Conservation (phyloP, 2,329 filamentous ascomycete genomes). For the Dactylellina cionopaga region DNA sequence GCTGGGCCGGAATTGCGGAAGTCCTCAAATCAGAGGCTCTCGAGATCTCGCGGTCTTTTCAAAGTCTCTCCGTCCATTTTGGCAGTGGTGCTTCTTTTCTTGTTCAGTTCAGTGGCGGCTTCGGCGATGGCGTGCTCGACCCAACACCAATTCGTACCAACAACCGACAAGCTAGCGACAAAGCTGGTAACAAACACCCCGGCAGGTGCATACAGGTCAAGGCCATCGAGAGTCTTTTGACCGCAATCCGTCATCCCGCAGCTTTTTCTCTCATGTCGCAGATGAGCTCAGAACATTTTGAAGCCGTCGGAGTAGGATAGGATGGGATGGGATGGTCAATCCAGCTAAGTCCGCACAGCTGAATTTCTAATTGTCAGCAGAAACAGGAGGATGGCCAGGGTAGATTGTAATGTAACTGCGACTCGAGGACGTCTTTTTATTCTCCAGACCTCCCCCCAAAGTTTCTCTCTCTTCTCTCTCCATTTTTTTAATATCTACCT, state of each 20-base stretch:
- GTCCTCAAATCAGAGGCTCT: no score
- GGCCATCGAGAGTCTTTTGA: neutral
- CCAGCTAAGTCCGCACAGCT: no score
- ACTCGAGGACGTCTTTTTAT: neutral
- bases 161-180: constrained; percentile 25
- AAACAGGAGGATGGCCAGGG: neutral
- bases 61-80: neutral
- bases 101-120: constrained; percentile 31
- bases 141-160: constrained; percentile 33
- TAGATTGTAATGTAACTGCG: neutral
- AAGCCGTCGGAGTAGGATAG: neutral
- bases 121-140: constrained; percentile 52
- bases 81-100: neutral
- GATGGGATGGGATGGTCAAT: no score
- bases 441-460: neutral
- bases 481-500: neutral
- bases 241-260: constrained; percentile 31
- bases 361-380: constrained; percentile 24
- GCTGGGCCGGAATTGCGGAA: constrained; percentile 19
- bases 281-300: neutral
- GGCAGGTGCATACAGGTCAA: constrained; percentile 18
- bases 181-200: constrained; percentile 18
- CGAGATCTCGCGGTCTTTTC: neutral
- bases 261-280: neutral
- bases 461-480: neutral